phyloP scores from a whole-genome alignment of 306 rosid species.

The Prunus mira region DNA sequence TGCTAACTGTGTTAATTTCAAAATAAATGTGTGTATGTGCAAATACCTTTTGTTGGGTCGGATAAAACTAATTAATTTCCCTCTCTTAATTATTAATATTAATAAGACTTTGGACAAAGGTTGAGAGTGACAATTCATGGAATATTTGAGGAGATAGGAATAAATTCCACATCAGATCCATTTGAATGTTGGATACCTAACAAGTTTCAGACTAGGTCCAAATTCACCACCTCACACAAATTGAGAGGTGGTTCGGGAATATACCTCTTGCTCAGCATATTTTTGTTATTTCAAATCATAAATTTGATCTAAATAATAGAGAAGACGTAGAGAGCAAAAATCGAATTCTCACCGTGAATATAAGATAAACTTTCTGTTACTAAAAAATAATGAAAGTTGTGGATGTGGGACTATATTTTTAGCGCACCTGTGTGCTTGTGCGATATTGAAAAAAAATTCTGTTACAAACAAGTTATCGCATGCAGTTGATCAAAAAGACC shows the following conservation, averaged over 20 bases:
- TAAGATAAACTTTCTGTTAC: too few relatives aligned
- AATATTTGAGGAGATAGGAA: conserved; percentile 2
- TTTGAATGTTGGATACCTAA: background rate
- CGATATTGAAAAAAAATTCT: too few relatives aligned
- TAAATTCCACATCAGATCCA: conserved; percentile 1
- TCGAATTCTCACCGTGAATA: background rate
- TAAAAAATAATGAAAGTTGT: too few relatives aligned
- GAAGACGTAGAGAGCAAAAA: background rate
- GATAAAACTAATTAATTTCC: background rate
- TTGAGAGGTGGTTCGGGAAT: background rate
- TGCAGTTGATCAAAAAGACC: background rate
- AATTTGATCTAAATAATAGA: too few relatives aligned
- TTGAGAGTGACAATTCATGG: conserved; percentile 9
- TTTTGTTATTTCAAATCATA: background rate
- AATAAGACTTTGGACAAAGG: background rate
- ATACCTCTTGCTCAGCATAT: background rate
- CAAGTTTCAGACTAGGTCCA: background rate
- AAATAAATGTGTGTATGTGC: too few relatives aligned
- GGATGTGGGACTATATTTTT: background rate
- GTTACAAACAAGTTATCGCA: background rate
- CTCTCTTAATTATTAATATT: background rate
- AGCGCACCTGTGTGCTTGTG: background rate
- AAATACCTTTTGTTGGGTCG: background rate
- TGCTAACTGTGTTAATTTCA: too few relatives aligned
- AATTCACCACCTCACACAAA: background rate